These are phyloP conservation scores for Volvariella surrecta DNA, from an alignment of 1,284 basidiomycete species.

Conservation along the genomic window DNA sequence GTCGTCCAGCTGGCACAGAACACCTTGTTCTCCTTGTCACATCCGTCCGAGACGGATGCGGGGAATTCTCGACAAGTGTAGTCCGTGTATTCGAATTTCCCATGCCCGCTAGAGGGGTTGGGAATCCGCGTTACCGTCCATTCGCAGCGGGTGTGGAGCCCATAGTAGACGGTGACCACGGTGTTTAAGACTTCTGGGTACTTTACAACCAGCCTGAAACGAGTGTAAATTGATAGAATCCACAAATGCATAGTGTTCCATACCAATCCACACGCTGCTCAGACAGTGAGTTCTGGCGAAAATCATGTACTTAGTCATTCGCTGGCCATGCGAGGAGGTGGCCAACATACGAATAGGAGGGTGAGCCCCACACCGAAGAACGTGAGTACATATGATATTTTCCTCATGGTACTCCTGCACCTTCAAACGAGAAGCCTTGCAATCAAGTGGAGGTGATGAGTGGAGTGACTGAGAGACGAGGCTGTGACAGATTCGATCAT, in stretches of 20 bases:
- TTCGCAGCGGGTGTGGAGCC: constrained; percentile 51
- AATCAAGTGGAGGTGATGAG: too few species aligned
- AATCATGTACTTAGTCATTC: constrained; percentile 1
- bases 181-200: constrained; percentile 38
- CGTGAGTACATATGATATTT: constrained; percentile 54
- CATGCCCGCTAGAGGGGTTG: constrained; percentile 26
- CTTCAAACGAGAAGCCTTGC: too few species aligned
- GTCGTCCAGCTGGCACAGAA: constrained; percentile 67
- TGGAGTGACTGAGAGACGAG: too few species aligned
- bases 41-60: constrained; percentile 45
- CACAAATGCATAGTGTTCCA: constrained; percentile 13
- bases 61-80: constrained; percentile 63
- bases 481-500: too few species aligned
- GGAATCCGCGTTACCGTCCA: constrained; percentile 41
- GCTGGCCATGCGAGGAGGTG: constrained; percentile 1
- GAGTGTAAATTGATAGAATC: constrained; percentile 9
- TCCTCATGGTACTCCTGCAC: too few species aligned
- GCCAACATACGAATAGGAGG: constrained; percentile 48
- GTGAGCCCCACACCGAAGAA: constrained; percentile 43
- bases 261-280: constrained; percentile 58
- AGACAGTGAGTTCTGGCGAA: constrained; percentile 47
- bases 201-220: constrained; percentile 49
- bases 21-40: constrained; percentile 48
- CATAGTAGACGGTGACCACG: constrained; percentile 45
- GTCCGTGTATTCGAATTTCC: constrained; percentile 40